A percentile compares a stretch with the other conserved stretches of the same genome.
Conservation (phyloP, 352 stramenopile species). For the Elongisporangium anandrum region DNA sequence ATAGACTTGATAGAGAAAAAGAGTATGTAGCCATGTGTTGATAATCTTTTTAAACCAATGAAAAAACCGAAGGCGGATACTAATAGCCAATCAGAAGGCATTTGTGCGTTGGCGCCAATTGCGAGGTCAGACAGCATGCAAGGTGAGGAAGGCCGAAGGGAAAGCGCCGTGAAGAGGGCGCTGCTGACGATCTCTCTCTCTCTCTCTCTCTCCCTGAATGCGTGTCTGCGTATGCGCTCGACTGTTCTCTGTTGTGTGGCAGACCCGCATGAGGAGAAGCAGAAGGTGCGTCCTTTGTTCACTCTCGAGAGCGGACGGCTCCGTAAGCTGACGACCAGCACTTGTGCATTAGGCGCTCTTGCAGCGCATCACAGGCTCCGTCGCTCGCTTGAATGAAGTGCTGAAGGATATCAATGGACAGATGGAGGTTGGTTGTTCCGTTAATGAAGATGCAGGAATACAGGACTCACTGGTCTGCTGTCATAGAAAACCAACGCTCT, state of each 20-base stretch:
- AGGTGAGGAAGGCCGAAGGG: neutral
- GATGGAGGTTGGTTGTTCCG: conserved; percentile 49
- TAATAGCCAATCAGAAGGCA: neutral
- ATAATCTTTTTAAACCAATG: neutral
- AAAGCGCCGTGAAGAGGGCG: neutral
- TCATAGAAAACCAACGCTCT: conserved; percentile 72
- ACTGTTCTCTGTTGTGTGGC: neutral
- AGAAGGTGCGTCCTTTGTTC: too few relatives aligned
- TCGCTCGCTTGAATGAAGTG: conserved; percentile 74
- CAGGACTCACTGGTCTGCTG: neutral
- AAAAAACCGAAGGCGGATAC: neutral
- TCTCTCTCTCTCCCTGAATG: too few relatives aligned
- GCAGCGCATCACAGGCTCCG: conserved; percentile 71
- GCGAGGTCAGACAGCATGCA: neutral
- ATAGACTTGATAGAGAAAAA: neutral
- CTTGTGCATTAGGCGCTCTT: conserved; percentile 40
- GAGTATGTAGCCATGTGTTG: neutral
- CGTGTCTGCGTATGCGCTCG: too few relatives aligned
- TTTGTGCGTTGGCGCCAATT: neutral
- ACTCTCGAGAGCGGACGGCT: neutral
- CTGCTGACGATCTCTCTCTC: neutral
- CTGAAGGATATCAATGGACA: conserved; percentile 83
- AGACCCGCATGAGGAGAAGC: conserved; percentile 87
- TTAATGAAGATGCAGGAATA: neutral
- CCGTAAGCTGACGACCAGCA: neutral